Evolutionary conservation across 140 eudicot genomes (phyloP).

Genomic region (Senecio squalidus): DNA sequence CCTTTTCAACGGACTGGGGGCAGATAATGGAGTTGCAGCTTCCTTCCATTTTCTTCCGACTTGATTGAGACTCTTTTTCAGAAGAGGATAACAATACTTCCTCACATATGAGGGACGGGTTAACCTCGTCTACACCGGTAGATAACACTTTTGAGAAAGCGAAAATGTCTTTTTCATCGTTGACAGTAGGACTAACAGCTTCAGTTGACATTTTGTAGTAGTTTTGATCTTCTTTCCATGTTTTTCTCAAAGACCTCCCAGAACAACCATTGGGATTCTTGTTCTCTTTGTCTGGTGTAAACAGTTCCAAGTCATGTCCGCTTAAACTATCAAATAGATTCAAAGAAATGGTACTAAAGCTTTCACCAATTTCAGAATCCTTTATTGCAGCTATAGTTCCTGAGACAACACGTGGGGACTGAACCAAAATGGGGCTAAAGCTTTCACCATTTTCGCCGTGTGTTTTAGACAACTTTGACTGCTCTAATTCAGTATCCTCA

Average conservation of each 20-base stretch:
- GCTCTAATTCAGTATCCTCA: constrained; percentile 25
- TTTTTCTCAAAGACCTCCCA: constrained; percentile 35
- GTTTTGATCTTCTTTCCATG: constrained; percentile 25
- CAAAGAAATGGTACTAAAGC: constrained; percentile 14
- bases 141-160: constrained; percentile 25
- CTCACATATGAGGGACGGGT: constrained; percentile 4
- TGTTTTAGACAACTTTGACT: constrained; percentile 2
- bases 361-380: constrained; percentile 1
- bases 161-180: constrained; percentile 9
- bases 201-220: constrained; percentile 33
- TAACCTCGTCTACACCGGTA: constrained; percentile 27
- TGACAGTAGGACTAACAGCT: constrained; percentile 13
- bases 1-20: constrained; percentile 24
- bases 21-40: constrained; percentile 22
- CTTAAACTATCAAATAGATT: constrained; percentile 18
- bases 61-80: constrained; percentile 28
- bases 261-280: constrained; percentile 41
- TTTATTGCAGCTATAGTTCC: constrained; percentile 10
- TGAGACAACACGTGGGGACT: constrained; percentile 4
- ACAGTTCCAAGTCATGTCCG: constrained; percentile 38
- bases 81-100: constrained; percentile 11
- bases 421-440: background rate
- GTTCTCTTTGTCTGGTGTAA: constrained; percentile 78
- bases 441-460: constrained; percentile 4
- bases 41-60: constrained; percentile 18